phyloP scores from a whole-genome alignment of 2,329 filamentous ascomycete species.

The Sarocladium oryzae region DNA sequence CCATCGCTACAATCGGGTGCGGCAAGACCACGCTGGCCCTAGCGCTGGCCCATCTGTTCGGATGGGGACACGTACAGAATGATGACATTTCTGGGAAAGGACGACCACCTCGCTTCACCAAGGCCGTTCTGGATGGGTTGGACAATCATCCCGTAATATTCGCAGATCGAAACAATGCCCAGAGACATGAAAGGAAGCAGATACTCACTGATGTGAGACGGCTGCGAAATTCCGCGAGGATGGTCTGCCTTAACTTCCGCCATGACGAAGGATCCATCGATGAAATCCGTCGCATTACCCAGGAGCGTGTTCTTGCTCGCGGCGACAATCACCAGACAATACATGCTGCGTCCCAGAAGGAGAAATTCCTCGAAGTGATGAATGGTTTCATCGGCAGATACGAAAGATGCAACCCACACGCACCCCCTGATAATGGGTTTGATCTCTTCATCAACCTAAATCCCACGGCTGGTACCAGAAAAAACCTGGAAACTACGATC shows the following conservation, averaged over 20 bases:
- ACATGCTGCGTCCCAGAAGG: slow-evolving; percentile 66
- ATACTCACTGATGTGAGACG: slow-evolving; percentile 71
- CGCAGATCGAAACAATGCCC: slow-evolving; percentile 92
- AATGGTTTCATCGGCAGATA: slow-evolving; percentile 86
- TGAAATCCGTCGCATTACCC: slow-evolving; percentile 67
- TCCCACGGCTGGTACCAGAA: slow-evolving; percentile 66
- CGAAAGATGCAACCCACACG: slow-evolving; percentile 63
- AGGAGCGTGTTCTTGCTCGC: slow-evolving; percentile 70
- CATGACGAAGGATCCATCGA: slow-evolving; percentile 73
- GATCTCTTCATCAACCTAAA: slow-evolving; percentile 82
- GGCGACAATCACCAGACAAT: slow-evolving; percentile 99
- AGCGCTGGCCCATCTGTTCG: slow-evolving; percentile 74
- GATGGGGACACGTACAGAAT: slow-evolving; percentile 92
- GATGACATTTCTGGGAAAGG: slow-evolving; percentile 83
- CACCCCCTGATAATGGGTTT: slow-evolving; percentile 72
- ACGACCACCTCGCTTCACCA: slow-evolving; percentile 72
- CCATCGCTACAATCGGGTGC: slow-evolving; percentile 89
- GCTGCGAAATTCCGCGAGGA: slow-evolving; percentile 55
- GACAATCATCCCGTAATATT: slow-evolving; percentile 65
- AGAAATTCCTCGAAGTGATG: slow-evolving; percentile 86
- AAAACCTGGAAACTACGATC: slow-evolving; percentile 78
- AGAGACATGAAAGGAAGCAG: slow-evolving; percentile 80
- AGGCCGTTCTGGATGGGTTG: slow-evolving; percentile 60
- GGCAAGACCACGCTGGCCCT: slow-evolving; percentile 92
- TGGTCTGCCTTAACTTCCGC: slow-evolving; percentile 84